These are phyloP conservation scores for Chondrostereum purpureum DNA, from an alignment of 1,284 basidiomycete species.

Conservation along the genomic window DNA sequence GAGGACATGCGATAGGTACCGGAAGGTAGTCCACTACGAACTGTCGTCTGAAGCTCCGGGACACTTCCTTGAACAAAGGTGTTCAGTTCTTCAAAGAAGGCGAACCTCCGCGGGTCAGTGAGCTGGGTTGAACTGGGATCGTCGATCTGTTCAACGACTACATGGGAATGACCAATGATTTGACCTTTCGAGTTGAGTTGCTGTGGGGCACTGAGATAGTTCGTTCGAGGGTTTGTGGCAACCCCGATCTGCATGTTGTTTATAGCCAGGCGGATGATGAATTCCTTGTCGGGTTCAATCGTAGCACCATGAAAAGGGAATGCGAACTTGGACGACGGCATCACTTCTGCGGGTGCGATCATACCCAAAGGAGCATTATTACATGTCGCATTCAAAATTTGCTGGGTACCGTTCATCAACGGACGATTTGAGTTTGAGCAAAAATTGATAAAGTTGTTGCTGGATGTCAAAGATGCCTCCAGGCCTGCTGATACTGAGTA, in stretches of 20 bases:
- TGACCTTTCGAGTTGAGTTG: constrained; percentile 3
- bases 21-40: constrained; percentile 41
- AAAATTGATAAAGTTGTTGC: no score
- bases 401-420: no score
- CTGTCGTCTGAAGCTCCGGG: no score
- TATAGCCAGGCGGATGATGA: constrained; percentile 1
- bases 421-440: no score
- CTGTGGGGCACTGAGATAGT: constrained; percentile 7
- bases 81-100: no score
- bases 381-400: no score
- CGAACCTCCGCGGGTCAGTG: constrained; percentile 3
- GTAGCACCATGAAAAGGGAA: constrained; percentile 1
- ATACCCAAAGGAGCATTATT: constrained; percentile 6
- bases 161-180: constrained; percentile 12
- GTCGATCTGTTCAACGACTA: constrained; percentile 12
- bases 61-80: no score
- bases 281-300: background rate
- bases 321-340: constrained; percentile 7
- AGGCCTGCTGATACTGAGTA: no score
- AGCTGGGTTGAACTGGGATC: constrained; percentile 10
- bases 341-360: background rate
- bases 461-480: no score
- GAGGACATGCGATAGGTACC: constrained; percentile 40
- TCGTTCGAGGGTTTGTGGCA: no score
- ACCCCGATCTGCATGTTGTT: constrained; percentile 2